Evolutionary conservation across 176 grass and related monocot genomes (phyloP).

Genomic region (Hsuehochloa calcarea): DNA sequence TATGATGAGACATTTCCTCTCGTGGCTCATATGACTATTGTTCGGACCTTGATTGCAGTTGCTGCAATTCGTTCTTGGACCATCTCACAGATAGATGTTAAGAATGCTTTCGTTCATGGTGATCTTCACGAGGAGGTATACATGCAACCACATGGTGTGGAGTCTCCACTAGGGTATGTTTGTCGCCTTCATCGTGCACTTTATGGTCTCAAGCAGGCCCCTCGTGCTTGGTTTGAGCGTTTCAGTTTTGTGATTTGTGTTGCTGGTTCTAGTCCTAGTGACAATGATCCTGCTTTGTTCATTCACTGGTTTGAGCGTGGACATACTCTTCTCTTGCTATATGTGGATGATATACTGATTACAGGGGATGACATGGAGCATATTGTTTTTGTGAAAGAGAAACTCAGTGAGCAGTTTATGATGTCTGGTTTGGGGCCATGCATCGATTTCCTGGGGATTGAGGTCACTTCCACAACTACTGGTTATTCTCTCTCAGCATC

Average conservation of each 20-base stretch:
- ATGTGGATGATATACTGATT: neutral
- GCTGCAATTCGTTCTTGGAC: fast-evolving
- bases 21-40: neutral
- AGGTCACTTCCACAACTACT: neutral
- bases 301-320: neutral
- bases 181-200: neutral
- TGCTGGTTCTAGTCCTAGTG: neutral
- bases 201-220: neutral
- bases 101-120: neutral
- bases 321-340: neutral
- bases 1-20: neutral
- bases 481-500: neutral
- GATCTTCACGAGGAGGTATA: neutral
- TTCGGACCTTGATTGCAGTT: neutral
- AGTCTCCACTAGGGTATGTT: neutral
- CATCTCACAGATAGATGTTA: neutral
- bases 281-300: neutral
- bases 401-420: neutral
- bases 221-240: neutral
- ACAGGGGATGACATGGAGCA: neutral
- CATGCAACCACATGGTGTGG: neutral
- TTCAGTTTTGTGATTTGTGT: neutral
- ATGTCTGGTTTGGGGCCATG: neutral
- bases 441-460: neutral
- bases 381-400: neutral